These are phyloP conservation scores for Lactarius indigo DNA, from an alignment of 768 basidiomycete species.

Conservation along the genomic window DNA sequence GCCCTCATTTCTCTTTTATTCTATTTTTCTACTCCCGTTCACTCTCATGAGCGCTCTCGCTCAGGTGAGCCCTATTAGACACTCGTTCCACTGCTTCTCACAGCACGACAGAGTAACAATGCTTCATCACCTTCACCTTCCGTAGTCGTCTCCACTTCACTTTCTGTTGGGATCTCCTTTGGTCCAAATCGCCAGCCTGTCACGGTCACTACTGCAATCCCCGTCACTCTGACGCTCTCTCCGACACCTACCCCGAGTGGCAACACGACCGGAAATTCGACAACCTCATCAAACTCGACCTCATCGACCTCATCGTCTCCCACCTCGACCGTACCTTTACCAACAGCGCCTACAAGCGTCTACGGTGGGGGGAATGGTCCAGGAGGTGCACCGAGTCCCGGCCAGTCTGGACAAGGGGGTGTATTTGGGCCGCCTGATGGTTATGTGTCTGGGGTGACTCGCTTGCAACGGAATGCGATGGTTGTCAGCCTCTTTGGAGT, in stretches of 20 bases:
- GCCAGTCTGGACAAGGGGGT: conserved; percentile 42
- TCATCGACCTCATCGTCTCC: conserved; percentile 35
- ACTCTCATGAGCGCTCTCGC: conserved; percentile 31
- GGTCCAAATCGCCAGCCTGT: conserved; percentile 41
- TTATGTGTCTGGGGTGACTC: conserved; percentile 56
- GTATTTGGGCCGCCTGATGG: conserved; percentile 65
- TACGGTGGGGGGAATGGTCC: conserved; percentile 46
- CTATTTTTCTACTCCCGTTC: conserved; percentile 34
- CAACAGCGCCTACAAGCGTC: conserved; percentile 57
- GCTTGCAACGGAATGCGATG: conserved; percentile 44
- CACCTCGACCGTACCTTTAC: conserved; percentile 42
- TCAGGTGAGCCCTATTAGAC: conserved; percentile 31
- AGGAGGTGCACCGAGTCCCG: conserved; percentile 59
- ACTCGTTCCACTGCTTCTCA: background rate
- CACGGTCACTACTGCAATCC: conserved; percentile 40
- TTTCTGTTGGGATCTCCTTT: conserved; percentile 35
- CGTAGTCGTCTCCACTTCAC: conserved; percentile 25
- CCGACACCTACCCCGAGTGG: conserved; percentile 28
- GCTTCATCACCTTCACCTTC: conserved; percentile 16
- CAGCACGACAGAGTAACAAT: conserved; percentile 6
- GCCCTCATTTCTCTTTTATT: conserved; percentile 11
- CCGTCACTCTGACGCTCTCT: conserved; percentile 46
- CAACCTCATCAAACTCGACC: conserved; percentile 32
- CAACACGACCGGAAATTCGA: conserved; percentile 22
- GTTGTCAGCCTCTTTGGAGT: conserved; percentile 44